phyloP scores from a whole-genome alignment of 1,139 yeast genomes.

The Geotrichum cucujoidarum region DNA sequence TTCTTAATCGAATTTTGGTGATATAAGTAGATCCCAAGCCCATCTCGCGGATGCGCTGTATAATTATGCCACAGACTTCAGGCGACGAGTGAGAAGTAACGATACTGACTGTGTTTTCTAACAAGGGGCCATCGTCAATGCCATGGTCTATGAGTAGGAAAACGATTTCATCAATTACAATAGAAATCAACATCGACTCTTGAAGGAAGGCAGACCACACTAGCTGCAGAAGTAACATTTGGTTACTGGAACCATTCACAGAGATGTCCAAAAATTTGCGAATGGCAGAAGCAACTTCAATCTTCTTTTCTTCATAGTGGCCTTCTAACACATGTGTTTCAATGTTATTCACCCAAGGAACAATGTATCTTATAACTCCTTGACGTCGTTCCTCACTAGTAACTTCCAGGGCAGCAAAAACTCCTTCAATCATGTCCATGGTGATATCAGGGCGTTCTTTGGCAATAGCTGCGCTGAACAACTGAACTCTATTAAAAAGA shows the following conservation, averaged over 20 bases:
- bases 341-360: conserved; percentile 78
- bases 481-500: conserved; percentile 57
- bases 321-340: conserved; percentile 45
- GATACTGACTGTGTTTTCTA: conserved; percentile 45
- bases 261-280: conserved; percentile 62
- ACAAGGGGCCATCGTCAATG: conserved; percentile 6
- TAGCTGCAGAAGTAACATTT: conserved; percentile 50
- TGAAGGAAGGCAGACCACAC: conserved; percentile 55
- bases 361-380: conserved; percentile 51
- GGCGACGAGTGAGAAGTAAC: conserved; percentile 63
- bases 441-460: conserved; percentile 56
- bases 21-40: conserved; percentile 46
- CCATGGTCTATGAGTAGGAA: conserved; percentile 11
- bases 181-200: conserved; percentile 8
- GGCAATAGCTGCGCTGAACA: conserved; percentile 58
- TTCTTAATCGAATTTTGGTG: conserved; percentile 40
- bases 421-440: conserved; percentile 55
- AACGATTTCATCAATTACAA: conserved; percentile 16
- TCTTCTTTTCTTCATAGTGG: conserved; percentile 44
- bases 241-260: conserved; percentile 39
- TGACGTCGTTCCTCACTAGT: conserved; percentile 37
- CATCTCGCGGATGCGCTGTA: conserved; percentile 47
- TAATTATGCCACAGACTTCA: conserved; percentile 64
- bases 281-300: conserved; percentile 58
- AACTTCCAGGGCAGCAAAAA: conserved; percentile 52